Conservation (phyloP, 176 grass and related monocot species). For the Tuctoria greenei region DNA sequence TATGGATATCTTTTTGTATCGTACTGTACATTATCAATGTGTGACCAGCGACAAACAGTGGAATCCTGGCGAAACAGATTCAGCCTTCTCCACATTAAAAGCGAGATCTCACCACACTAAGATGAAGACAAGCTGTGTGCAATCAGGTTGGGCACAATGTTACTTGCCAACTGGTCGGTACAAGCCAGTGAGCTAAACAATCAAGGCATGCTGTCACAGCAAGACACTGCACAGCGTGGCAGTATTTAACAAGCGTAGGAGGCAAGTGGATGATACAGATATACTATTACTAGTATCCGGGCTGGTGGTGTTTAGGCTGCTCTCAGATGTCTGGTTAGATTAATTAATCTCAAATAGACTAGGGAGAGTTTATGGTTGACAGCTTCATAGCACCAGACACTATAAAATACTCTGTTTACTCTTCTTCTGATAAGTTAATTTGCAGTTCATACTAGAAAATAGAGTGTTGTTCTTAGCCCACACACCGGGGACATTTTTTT, state of each 20-base stretch:
- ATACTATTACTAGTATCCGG: not conserved
- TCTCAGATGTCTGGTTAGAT: conserved; percentile 1
- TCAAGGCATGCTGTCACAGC: conserved; percentile 32
- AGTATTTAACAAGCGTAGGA: conserved; percentile 42
- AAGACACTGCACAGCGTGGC: conserved; percentile 27
- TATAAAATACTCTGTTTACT: not conserved
- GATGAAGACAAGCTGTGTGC: conserved; percentile 29
- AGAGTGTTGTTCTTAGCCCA: not conserved
- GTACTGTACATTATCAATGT: conserved; percentile 18
- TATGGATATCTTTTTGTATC: conserved; percentile 22
- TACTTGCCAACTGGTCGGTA: conserved; percentile 36
- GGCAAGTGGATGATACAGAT: conserved; percentile 20
- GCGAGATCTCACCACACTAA: conserved; percentile 29
- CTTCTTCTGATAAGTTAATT: conserved; percentile 18
- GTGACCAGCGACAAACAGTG: conserved; percentile 25
- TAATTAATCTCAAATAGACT: conserved; percentile 26
- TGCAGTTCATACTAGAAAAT: not conserved
- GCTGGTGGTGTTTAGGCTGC: not conserved
- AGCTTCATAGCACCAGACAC: conserved; percentile 40
- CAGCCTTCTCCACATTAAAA: conserved; percentile 26
- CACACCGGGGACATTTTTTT: not conserved
- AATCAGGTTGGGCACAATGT: conserved; percentile 34
- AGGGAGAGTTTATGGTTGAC: conserved; percentile 28
- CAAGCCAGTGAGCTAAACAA: conserved; percentile 35
- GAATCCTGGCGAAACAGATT: conserved; percentile 19